A percentile compares a stretch with the other conserved stretches of the same genome.
phyloP scores from a whole-genome alignment of 2,329 filamentous ascomycete species.

The Hypomyces perniciosus region DNA sequence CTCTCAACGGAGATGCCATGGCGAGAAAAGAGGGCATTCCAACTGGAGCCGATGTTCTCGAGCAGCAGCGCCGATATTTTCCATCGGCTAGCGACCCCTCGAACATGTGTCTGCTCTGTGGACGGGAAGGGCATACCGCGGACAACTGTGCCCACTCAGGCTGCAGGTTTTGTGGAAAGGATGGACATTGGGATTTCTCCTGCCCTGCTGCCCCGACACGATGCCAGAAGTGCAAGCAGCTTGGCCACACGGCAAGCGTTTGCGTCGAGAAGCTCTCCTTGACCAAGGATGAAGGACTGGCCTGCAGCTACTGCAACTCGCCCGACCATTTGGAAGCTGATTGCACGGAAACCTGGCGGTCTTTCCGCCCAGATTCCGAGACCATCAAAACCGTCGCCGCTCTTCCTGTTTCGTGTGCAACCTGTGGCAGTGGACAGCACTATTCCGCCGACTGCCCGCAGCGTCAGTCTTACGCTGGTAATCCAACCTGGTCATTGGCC shows the following conservation, averaged over 20 bases:
- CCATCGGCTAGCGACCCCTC: slow-evolving; percentile 39
- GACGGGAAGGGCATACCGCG: slow-evolving; percentile 40
- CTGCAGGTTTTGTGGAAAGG: slow-evolving; percentile 44
- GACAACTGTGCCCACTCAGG: slow-evolving; percentile 37
- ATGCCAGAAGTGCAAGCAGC: slow-evolving; percentile 55
- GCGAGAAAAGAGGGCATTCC: slow-evolving; percentile 20
- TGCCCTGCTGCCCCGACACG: slow-evolving; percentile 45
- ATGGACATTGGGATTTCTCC: slow-evolving; percentile 41
- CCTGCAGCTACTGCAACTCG: slow-evolving; percentile 56
- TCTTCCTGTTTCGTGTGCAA: slow-evolving; percentile 49
- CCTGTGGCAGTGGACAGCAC: slow-evolving; percentile 49
- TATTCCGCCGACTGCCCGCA: slow-evolving; percentile 50
- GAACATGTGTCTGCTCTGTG: slow-evolving; percentile 47
- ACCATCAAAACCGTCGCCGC: slow-evolving; percentile 42
- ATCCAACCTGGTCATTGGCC: slow-evolving; percentile 46
- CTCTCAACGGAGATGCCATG: not conserved
- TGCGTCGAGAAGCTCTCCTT: slow-evolving; percentile 53
- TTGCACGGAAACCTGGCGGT: slow-evolving; percentile 58
- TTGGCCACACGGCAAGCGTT: slow-evolving; percentile 47
- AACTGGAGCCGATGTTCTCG: slow-evolving; percentile 27
- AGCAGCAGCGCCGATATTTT: slow-evolving; percentile 44
- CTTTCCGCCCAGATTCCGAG: slow-evolving; percentile 38
- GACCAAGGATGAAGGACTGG: slow-evolving; percentile 46
- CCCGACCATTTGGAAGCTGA: slow-evolving; percentile 51
- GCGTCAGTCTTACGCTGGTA: slow-evolving; percentile 17